Conservation (phyloP, 768 basidiomycete species). For the Calocybe gangraenosa region DNA sequence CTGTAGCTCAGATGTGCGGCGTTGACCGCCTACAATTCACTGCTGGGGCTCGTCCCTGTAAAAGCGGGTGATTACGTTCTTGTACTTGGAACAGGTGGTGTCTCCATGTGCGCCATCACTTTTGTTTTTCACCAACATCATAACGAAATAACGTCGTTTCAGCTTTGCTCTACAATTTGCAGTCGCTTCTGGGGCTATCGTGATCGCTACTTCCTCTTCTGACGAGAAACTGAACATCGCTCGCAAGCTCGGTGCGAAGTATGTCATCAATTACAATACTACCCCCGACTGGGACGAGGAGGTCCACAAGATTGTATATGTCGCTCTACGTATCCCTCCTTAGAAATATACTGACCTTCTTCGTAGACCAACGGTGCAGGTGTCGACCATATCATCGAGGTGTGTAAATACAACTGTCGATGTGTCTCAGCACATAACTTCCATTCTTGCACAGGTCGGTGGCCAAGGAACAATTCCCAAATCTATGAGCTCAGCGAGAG, state of each 20-base stretch:
- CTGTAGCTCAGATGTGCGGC: conserved; percentile 43
- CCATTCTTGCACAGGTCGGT: conserved; percentile 45
- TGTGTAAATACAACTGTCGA: conserved; percentile 4
- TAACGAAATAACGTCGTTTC: neutral
- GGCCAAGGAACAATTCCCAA: conserved; percentile 47
- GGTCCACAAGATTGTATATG: conserved; percentile 34
- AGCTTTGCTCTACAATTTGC: conserved; percentile 61
- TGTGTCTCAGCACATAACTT: neutral
- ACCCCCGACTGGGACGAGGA: conserved; percentile 56
- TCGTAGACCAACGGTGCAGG: conserved; percentile 33
- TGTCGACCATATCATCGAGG: conserved; percentile 37
- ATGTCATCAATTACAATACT: conserved; percentile 61
- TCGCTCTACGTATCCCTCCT: neutral
- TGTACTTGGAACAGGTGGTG: conserved; percentile 53
- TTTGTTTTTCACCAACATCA: neutral
- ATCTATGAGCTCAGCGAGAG: conserved; percentile 32
- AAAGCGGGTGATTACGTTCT: conserved; percentile 59
- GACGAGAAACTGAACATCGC: conserved; percentile 57
- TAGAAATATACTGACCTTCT: conserved; percentile 9
- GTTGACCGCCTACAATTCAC: conserved; percentile 60
- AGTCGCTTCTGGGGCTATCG: conserved; percentile 55
- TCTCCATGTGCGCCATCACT: conserved; percentile 38
- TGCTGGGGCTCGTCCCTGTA: conserved; percentile 44
- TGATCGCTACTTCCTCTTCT: conserved; percentile 65
- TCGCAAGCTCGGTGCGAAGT: conserved; percentile 45